These are phyloP conservation scores for Carex parvula DNA, from an alignment of 176 grass and related monocot species.

Conservation along the genomic window DNA sequence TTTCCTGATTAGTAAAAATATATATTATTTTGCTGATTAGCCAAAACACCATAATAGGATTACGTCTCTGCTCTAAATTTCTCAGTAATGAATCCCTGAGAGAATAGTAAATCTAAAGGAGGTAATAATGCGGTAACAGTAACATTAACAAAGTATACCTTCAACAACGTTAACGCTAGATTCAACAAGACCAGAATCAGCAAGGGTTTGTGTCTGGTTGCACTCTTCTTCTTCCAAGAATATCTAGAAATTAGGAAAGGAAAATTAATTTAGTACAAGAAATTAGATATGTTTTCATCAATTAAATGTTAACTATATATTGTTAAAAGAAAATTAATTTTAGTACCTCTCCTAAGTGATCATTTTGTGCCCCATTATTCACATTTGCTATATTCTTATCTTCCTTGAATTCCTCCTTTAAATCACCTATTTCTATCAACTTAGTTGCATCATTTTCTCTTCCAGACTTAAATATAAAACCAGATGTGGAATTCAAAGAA, in stretches of 20 bases:
- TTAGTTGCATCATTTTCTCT: slow-evolving; percentile 32
- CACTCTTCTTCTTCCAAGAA: slow-evolving; percentile 46
- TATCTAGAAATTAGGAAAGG: slow-evolving; percentile 37
- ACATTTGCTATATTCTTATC: slow-evolving; percentile 47
- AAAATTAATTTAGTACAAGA: neutral
- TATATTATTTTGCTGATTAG: neutral
- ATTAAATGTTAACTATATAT: neutral
- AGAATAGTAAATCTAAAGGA: neutral
- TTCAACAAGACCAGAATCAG: slow-evolving; percentile 42
- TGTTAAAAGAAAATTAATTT: neutral
- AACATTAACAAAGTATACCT: slow-evolving; percentile 55
- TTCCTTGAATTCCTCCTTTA: slow-evolving; percentile 57
- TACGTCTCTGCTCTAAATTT: neutral
- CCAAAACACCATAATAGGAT: neutral
- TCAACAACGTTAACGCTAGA: slow-evolving; percentile 36
- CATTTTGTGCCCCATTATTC: slow-evolving; percentile 50
- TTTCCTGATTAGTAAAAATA: neutral
- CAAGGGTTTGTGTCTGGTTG: slow-evolving; percentile 35
- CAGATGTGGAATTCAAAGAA: slow-evolving; percentile 24
- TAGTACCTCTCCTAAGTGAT: slow-evolving; percentile 55
- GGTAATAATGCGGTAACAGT: slow-evolving; percentile 15
- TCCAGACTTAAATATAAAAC: slow-evolving; percentile 23
- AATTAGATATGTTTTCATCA: slow-evolving; percentile 3
- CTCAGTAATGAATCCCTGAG: neutral
- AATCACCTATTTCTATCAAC: slow-evolving; percentile 55